Percentiles rank a stretch among this genome's conserved stretches.
phyloP scores from a whole-genome alignment of 2,329 filamentous ascomycete genomes.

The Penicillium sp. region DNA sequence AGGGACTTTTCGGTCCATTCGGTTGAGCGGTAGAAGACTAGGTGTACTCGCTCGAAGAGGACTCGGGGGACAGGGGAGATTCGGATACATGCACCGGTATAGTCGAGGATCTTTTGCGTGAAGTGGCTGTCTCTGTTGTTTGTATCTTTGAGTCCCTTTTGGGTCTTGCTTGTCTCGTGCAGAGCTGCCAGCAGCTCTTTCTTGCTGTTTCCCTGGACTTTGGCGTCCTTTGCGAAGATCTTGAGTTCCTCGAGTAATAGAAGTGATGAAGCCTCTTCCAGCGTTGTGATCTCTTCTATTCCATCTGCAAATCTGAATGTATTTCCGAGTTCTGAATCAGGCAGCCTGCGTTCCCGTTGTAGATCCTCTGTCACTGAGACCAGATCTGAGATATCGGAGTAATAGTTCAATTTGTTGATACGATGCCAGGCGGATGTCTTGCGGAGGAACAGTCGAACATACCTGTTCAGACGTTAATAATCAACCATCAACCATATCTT shows the following conservation, averaged over 20 bases:
- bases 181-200: conserved; percentile 71
- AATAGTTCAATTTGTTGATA: conserved; percentile 70
- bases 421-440: conserved; percentile 93
- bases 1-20: conserved; percentile 98
- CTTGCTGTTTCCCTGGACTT: conserved; percentile 84
- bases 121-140: conserved; percentile 70
- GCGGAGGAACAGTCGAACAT: conserved; percentile 86
- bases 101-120: conserved; percentile 68
- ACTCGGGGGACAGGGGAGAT: conserved; percentile 68
- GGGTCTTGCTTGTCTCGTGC: conserved; percentile 67
- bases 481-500: not conserved
- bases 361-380: conserved; percentile 62
- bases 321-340: conserved; percentile 51
- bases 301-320: conserved; percentile 75
- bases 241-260: conserved; percentile 88
- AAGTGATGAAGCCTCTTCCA: conserved; percentile 79
- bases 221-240: conserved; percentile 75
- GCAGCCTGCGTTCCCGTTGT: conserved; percentile 57
- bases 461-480: conserved; percentile 50
- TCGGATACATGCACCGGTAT: conserved; percentile 78
- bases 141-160: conserved; percentile 70
- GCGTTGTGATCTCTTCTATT: conserved; percentile 68
- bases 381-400: conserved; percentile 76
- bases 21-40: conserved; percentile 93
- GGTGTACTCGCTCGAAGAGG: conserved; percentile 87